These are phyloP conservation scores for Pleurotus ostreatus DNA, from an alignment of 768 basidiomycete genomes.

Conservation along the genomic window DNA sequence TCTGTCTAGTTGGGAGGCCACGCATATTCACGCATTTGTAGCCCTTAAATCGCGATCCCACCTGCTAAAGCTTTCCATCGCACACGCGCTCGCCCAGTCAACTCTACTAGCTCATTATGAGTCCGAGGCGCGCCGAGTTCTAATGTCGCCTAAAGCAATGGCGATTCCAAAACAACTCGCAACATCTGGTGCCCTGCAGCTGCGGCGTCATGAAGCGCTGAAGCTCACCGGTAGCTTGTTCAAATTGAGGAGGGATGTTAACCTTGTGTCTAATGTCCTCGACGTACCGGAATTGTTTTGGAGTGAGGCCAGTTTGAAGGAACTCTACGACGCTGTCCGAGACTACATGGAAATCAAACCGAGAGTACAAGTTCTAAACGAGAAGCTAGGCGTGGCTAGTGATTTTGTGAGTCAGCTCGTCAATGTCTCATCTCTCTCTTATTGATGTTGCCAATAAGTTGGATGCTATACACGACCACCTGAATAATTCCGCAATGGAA, in stretches of 20 bases:
- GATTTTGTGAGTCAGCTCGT: constrained; percentile 64
- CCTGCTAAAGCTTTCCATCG: constrained; percentile 86
- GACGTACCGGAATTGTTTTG: constrained; percentile 95
- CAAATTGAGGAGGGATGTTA: constrained; percentile 85
- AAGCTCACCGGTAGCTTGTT: constrained; percentile 84
- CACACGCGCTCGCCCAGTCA: constrained; percentile 92
- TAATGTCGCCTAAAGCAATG: constrained; percentile 72
- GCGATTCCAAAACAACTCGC: constrained; percentile 86
- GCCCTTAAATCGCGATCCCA: constrained; percentile 91
- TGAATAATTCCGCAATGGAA: constrained; percentile 88
- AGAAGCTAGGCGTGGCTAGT: constrained; percentile 81
- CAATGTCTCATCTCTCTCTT: neutral
- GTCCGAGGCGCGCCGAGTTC: constrained; percentile 66
- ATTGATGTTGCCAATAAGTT: constrained; percentile 42
- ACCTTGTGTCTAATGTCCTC: constrained; percentile 84
- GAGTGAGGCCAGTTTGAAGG: constrained; percentile 88
- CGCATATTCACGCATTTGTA: constrained; percentile 22
- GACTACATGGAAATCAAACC: constrained; percentile 93
- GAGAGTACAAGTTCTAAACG: constrained; percentile 82
- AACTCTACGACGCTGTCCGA: constrained; percentile 86
- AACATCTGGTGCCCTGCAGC: constrained; percentile 64
- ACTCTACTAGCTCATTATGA: constrained; percentile 90
- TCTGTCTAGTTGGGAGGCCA: neutral
- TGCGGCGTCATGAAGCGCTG: constrained; percentile 79
- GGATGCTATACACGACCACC: constrained; percentile 89